Evolutionary conservation across 257 asterid species (phyloP).

Genomic region (Petrea volubilis): DNA sequence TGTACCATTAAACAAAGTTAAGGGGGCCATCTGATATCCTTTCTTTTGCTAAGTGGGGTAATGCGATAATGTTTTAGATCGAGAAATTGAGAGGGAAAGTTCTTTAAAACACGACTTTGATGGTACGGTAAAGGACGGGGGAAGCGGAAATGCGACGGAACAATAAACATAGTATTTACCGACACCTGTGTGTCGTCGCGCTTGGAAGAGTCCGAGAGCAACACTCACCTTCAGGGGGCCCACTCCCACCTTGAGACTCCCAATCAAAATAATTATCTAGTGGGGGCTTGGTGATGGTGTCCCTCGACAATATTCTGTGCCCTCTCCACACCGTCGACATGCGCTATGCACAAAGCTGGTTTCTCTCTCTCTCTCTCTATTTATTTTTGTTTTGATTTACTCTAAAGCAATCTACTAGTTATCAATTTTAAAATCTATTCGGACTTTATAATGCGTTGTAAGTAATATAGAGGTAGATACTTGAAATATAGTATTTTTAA

Average conservation of each 20-base stretch:
- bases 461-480: too few relatives aligned
- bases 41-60: too few relatives aligned
- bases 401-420: too few relatives aligned
- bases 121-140: slow-evolving; percentile 15
- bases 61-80: too few relatives aligned
- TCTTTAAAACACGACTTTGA: neutral
- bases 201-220: neutral
- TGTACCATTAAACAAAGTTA: too few relatives aligned
- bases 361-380: neutral
- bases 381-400: too few relatives aligned
- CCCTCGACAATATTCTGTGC: neutral
- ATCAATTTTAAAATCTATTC: too few relatives aligned
- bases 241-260: slow-evolving; percentile 17
- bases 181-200: slow-evolving; percentile 25
- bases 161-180: neutral
- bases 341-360: neutral
- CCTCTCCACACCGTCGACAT: neutral
- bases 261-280: slow-evolving; percentile 11
- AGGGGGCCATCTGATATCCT: too few relatives aligned
- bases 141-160: neutral
- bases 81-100: too few relatives aligned
- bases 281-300: neutral
- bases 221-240: neutral
- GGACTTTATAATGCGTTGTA: too few relatives aligned
- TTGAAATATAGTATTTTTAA: too few relatives aligned